Percentiles rank a stretch among this genome's conserved stretches.
These are phyloP conservation scores for Candida saitoana DNA, from an alignment of 805 yeast species.

Conservation along the genomic window DNA sequence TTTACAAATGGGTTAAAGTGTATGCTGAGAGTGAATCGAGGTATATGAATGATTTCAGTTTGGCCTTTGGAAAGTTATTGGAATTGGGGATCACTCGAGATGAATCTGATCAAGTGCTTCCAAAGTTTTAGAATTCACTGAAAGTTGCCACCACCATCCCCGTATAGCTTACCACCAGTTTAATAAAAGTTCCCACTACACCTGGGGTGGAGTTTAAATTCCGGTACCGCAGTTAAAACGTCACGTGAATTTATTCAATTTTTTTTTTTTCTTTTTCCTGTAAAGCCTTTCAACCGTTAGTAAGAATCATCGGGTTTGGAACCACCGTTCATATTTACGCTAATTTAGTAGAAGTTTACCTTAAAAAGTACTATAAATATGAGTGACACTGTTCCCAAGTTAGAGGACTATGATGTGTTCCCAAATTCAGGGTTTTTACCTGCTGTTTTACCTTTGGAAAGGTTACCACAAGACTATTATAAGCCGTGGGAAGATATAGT, in stretches of 20 bases:
- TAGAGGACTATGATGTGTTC: constrained; percentile 68
- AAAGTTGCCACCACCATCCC: no score
- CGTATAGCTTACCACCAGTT: no score
- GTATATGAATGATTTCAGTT: constrained; percentile 62
- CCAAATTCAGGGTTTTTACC: constrained; percentile 79
- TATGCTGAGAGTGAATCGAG: constrained; percentile 63
- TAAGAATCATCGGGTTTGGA: no score
- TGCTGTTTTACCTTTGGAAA: constrained; percentile 53
- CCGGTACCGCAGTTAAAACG: no score
- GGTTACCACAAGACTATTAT: constrained; percentile 59
- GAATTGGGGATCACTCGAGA: constrained; percentile 64
- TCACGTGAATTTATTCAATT: no score
- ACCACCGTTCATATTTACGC: no score
- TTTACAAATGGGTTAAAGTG: constrained; percentile 55
- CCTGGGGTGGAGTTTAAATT: no score
- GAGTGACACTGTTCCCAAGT: constrained; percentile 13
- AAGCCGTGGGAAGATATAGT: constrained; percentile 76
- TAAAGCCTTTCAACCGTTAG: no score
- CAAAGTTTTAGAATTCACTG: no score
- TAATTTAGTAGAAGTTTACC: no score
- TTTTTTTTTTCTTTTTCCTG: no score
- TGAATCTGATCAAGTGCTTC: constrained; percentile 9
- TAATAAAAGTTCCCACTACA: no score
- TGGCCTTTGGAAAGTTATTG: constrained; percentile 63
- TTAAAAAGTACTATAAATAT: not conserved